A percentile compares a stretch with the other conserved stretches of the same genome.
These are phyloP conservation scores for Acanthamoeba lenticulata DNA, from an alignment of 208 protist species.

Conservation along the genomic window DNA sequence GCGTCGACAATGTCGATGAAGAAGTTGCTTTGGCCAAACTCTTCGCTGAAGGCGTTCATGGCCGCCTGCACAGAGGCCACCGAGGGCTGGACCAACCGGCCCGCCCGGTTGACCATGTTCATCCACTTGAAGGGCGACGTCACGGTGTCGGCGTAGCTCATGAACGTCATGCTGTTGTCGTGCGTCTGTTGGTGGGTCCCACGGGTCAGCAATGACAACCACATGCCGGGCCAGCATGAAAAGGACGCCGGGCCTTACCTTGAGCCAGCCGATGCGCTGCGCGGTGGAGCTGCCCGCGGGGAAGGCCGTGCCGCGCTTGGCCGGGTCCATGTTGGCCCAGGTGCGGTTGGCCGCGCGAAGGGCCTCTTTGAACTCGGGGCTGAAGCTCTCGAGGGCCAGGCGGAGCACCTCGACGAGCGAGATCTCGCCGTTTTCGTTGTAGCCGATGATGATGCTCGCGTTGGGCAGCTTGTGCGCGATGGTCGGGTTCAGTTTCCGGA, in stretches of 20 bases:
- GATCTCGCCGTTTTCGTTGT: background rate
- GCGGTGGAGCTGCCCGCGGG: background rate
- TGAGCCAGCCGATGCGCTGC: background rate
- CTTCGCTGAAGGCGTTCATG: background rate
- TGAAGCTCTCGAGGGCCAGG: background rate
- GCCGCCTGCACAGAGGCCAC: background rate
- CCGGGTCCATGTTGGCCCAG: background rate
- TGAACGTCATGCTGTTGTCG: conserved; percentile 1
- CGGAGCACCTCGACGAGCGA: background rate
- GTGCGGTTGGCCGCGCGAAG: background rate
- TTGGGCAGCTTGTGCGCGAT: conserved; percentile 53
- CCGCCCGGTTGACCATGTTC: conserved; percentile 42
- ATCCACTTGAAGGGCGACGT: background rate
- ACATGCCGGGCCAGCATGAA: no score
- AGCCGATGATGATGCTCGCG: background rate
- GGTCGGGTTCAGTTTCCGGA: conserved; percentile 13
- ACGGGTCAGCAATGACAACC: no score
- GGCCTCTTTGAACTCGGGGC: background rate
- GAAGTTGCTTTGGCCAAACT: background rate
- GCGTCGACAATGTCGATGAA: conserved; percentile 24
- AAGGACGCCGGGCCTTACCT: background rate
- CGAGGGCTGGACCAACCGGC: background rate
- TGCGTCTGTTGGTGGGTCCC: no score
- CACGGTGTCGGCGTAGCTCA: background rate
- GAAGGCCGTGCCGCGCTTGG: background rate